phyloP scores from a whole-genome alignment of 1,284 basidiomycete genomes.

The Ustilago trichophora region DNA sequence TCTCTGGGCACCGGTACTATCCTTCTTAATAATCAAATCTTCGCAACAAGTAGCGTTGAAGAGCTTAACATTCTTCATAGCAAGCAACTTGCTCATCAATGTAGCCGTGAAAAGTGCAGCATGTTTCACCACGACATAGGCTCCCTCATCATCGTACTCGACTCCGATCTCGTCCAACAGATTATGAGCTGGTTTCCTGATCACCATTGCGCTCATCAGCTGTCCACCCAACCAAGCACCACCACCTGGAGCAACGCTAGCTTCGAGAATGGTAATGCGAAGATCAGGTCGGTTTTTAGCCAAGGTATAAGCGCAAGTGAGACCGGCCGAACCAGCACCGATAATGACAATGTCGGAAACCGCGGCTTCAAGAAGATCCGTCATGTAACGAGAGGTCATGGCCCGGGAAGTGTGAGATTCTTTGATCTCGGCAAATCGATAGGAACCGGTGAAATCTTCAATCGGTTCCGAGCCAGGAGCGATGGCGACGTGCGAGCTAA shows the following conservation, averaged over 20 bases:
- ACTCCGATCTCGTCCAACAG: slow-evolving; percentile 79
- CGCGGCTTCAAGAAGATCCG: slow-evolving; percentile 67
- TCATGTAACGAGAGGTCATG: slow-evolving; percentile 60
- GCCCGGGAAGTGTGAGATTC: slow-evolving; percentile 61
- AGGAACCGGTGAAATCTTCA: slow-evolving; percentile 60
- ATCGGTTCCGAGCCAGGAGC: slow-evolving; percentile 57
- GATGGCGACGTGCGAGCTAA: slow-evolving; percentile 56
- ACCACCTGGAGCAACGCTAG: slow-evolving; percentile 78
- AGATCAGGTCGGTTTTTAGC: slow-evolving; percentile 78
- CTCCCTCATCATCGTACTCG: slow-evolving; percentile 82
- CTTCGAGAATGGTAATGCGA: slow-evolving; percentile 82
- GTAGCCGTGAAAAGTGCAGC: slow-evolving; percentile 76
- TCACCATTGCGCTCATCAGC: slow-evolving; percentile 85
- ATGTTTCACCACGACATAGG: slow-evolving; percentile 68
- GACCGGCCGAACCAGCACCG: slow-evolving; percentile 80
- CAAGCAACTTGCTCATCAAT: slow-evolving; percentile 77
- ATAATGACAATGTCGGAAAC: slow-evolving; percentile 82
- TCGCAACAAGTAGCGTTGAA: slow-evolving; percentile 67
- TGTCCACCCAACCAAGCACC: slow-evolving; percentile 72
- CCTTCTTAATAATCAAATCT: slow-evolving; percentile 65
- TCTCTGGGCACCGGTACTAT: slow-evolving; percentile 69
- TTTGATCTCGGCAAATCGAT: slow-evolving; percentile 62
- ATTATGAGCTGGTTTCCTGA: slow-evolving; percentile 79
- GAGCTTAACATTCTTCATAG: slow-evolving; percentile 73
- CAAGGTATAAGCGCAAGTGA: slow-evolving; percentile 77